Evolutionary conservation across 2,329 filamentous ascomycete species (phyloP), one percentile per base, ranked within the genome.

Genomic region (Exophiala mesophila): DNA sequence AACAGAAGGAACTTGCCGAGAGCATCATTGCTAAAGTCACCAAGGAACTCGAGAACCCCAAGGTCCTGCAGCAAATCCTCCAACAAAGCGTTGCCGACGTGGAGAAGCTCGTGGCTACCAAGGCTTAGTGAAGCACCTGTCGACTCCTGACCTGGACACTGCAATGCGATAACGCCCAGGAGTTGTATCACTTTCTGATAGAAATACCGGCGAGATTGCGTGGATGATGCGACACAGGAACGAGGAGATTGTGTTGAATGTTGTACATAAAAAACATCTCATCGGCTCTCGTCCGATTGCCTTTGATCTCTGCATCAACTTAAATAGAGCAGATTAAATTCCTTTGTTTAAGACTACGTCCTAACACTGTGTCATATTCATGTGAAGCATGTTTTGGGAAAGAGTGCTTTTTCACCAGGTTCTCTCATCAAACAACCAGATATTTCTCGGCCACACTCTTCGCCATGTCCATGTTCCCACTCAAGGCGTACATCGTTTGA

Each of bases 41-140:
- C 71, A 97, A 97, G 82, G 90, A 97, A 78, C 82, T 98, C 46
- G 87, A 96, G 79, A 96, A 85, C 79, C 92, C 94, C 68, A 97
- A 89, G 81, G 78, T 83, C 56, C 82, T 98, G 60, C 88, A 96
- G 78, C 88, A 96, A 76, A 96, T 98, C 63, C 82, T 98, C 59
- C 85, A 92, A 74, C 92, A 98, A 79, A 95, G 88, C 69, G 80
- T 98, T 63, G 73, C 84, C 54, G 92, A 98, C 70, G 83, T 98
- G 65, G 92, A 98, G 82, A 90, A 45, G 34, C 41, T 50, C 41
- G 47, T 56, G 5, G 23, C 38, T 6, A 45, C 38, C 44, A 55
- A 55, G 47, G 26, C 44, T 32, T 43, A 49, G 38, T 52, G 40
- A 29, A 39, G 30, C 6, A 3, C 13, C 19, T n/a, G n/a, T n/a